These are phyloP conservation scores for Trametes polyzona DNA, from an alignment of 1,284 basidiomycete species.

Conservation along the genomic window DNA sequence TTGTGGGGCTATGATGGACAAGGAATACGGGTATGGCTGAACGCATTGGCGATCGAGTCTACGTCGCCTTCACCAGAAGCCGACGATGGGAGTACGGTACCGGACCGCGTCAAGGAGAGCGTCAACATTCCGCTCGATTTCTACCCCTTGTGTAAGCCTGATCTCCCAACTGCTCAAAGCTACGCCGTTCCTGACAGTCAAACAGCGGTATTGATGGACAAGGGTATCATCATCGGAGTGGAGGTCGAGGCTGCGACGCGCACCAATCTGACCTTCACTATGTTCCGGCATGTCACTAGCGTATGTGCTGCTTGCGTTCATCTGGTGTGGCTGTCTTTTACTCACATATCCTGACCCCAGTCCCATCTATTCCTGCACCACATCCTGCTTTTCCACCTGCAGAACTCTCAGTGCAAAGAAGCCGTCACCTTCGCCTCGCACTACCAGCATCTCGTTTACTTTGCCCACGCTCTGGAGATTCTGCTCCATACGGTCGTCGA, in stretches of 20 bases:
- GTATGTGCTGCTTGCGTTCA: slow-evolving; percentile 49
- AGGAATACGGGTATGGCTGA: slow-evolving; percentile 91
- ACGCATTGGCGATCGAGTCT: slow-evolving; percentile 89
- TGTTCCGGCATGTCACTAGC: slow-evolving; percentile 91
- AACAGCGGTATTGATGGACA: slow-evolving; percentile 94
- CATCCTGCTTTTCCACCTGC: slow-evolving; percentile 85
- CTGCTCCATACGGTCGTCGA: slow-evolving; percentile 94
- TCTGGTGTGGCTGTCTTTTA: too few species aligned
- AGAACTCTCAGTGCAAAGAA: slow-evolving; percentile 68
- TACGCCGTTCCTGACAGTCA: not conserved
- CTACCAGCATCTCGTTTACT: slow-evolving; percentile 91
- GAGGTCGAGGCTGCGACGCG: slow-evolving; percentile 86
- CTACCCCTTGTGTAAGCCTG: slow-evolving; percentile 87
- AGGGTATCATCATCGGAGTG: slow-evolving; percentile 96
- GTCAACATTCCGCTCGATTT: slow-evolving; percentile 91
- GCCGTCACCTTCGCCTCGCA: slow-evolving; percentile 88
- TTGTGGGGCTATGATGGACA: slow-evolving; percentile 97
- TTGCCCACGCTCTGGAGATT: slow-evolving; percentile 93
- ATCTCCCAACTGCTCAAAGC: not conserved
- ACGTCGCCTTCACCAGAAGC: slow-evolving; percentile 38
- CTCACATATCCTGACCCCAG: slow-evolving; percentile 39
- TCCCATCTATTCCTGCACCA: slow-evolving; percentile 96
- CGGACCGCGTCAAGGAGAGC: slow-evolving; percentile 86
- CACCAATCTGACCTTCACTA: slow-evolving; percentile 83
- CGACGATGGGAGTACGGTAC: slow-evolving; percentile 43